A percentile compares a stretch with the other conserved stretches of the same genome.
These are phyloP conservation scores for Cercospora sesami DNA, from an alignment of 2,329 filamentous ascomycete species.

Conservation along the genomic window DNA sequence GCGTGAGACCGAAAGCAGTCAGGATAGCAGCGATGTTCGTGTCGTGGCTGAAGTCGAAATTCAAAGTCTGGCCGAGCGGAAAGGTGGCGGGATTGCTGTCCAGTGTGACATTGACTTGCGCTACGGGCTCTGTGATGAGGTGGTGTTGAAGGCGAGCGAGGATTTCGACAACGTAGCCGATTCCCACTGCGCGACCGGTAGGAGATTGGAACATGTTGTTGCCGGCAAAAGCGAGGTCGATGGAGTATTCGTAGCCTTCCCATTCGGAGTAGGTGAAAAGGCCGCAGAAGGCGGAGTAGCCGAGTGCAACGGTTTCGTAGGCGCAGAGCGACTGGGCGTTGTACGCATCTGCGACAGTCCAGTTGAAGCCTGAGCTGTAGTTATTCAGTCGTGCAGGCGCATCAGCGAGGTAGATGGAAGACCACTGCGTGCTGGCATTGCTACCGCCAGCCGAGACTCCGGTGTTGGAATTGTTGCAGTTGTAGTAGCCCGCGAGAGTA, in stretches of 20 bases:
- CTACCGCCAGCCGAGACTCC: constrained; percentile 51
- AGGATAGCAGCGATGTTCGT: constrained; percentile 59
- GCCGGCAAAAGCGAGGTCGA: constrained; percentile 65
- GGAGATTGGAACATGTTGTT: constrained; percentile 64
- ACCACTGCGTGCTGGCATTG: constrained; percentile 61
- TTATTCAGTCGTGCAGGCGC: constrained; percentile 61
- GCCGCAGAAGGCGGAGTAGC: constrained; percentile 71
- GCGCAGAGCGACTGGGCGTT: constrained; percentile 71
- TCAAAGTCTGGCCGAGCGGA: constrained; percentile 70
- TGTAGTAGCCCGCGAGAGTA: constrained; percentile 65
- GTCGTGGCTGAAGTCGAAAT: constrained; percentile 78
- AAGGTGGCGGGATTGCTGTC: constrained; percentile 69
- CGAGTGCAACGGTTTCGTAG: constrained; percentile 75
- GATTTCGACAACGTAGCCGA: constrained; percentile 72
- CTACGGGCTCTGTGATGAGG: constrained; percentile 46
- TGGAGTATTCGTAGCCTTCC: constrained; percentile 65
- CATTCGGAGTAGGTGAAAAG: constrained; percentile 76
- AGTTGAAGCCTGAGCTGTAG: constrained; percentile 50
- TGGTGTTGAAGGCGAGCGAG: constrained; percentile 68
- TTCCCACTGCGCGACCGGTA: constrained; percentile 68
- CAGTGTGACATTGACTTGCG: constrained; percentile 64
- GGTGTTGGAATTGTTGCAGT: constrained; percentile 63
- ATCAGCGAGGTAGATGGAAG: constrained; percentile 63
- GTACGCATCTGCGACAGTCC: constrained; percentile 63
- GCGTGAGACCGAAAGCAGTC: constrained; percentile 69